phyloP scores from a whole-genome alignment of 1,284 basidiomycete genomes.

The Fomitopsis schrenkii region DNA sequence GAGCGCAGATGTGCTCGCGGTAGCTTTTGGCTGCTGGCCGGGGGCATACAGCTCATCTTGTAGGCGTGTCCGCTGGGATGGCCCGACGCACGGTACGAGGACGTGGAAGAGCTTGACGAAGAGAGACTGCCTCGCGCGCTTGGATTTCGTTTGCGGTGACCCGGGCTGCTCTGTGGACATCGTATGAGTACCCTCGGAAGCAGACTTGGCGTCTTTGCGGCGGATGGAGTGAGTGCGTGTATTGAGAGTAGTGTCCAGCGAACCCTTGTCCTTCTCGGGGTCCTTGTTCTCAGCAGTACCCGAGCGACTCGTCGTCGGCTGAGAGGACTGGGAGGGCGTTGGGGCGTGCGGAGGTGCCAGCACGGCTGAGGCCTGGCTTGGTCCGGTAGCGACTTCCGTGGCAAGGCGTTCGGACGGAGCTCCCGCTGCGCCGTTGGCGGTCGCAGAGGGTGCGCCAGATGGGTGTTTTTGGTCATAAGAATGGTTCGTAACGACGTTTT shows the following conservation, averaged over 20 bases:
- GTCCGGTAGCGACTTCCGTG: constrained; percentile 15
- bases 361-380: constrained; percentile 24
- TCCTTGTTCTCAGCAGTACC: constrained; percentile 17
- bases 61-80: constrained; percentile 35
- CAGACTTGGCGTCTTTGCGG: constrained; percentile 32
- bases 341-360: constrained; percentile 8
- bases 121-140: constrained; percentile 33
- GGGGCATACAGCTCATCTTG: constrained; percentile 6
- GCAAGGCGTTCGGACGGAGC: constrained; percentile 12
- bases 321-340: constrained; percentile 1
- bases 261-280: constrained; percentile 41
- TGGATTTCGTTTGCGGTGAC: constrained; percentile 12
- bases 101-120: constrained; percentile 43
- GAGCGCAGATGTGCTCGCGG: constrained; percentile 17
- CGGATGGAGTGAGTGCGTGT: constrained; percentile 28
- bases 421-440: constrained; percentile 19
- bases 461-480: constrained; percentile 5
- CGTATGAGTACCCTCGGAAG: constrained; percentile 35
- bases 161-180: constrained; percentile 24
- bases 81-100: constrained; percentile 46
- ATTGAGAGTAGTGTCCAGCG: constrained; percentile 35
- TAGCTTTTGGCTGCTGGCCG: constrained; percentile 3
- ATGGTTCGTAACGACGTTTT: constrained; percentile 17
- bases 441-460: constrained; percentile 3
- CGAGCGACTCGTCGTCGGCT: constrained; percentile 15